phyloP scores from a whole-genome alignment of 352 stramenopile species.

The Vaucheria bursata region DNA sequence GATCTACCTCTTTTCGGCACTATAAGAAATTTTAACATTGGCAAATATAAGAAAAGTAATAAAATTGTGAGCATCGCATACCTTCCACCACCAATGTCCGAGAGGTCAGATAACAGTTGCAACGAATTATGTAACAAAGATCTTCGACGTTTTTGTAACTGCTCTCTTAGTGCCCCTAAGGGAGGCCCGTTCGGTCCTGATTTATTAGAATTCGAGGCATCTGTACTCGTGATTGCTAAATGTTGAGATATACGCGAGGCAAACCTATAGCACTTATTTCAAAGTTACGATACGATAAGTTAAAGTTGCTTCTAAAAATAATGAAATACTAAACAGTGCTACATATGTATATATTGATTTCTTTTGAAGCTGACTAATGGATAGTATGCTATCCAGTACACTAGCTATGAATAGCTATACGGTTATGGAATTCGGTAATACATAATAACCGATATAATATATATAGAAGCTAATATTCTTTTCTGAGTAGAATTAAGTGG shows the following conservation, averaged over 20 bases:
- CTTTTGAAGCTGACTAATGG: no score
- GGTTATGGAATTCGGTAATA: no score
- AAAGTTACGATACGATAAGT: no score
- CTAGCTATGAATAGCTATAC: no score
- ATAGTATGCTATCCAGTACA: no score
- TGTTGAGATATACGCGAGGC: conserved; percentile 40
- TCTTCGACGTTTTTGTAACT: conserved; percentile 24
- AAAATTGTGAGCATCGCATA: neutral
- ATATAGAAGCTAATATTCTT: no score
- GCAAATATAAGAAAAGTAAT: neutral
- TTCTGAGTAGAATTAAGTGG: no score
- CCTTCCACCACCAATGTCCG: conserved; percentile 28
- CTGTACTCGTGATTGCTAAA: conserved; percentile 10
- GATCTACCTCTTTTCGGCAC: neutral
- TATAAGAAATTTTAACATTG: neutral
- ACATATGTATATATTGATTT: no score
- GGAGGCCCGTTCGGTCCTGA: neutral
- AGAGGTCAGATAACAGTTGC: conserved; percentile 30
- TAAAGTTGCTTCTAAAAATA: no score
- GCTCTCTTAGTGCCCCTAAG: conserved; percentile 5
- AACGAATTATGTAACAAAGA: conserved; percentile 34
- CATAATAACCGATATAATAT: no score
- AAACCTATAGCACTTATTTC: conserved; percentile 40
- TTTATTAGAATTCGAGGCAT: neutral
- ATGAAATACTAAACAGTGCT: no score